These are phyloP conservation scores for Mediolabrus comicus DNA, from an alignment of 108 stramenopile genomes.

Conservation along the genomic window DNA sequence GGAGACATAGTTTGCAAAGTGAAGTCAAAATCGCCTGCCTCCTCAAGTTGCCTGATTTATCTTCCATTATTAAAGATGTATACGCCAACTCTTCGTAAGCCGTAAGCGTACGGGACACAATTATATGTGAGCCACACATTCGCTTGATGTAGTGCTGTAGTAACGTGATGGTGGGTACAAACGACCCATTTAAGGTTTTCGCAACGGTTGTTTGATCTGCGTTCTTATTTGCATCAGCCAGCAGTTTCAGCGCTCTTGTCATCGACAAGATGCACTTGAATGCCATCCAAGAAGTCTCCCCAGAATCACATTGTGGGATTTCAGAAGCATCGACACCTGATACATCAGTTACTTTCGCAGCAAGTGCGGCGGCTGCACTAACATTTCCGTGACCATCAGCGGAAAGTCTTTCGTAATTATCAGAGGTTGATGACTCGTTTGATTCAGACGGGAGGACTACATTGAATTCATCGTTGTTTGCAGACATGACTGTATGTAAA, in stretches of 20 bases:
- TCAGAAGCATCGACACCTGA: conserved; percentile 11
- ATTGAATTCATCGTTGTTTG: conserved; percentile 44
- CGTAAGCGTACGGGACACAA: conserved; percentile 55
- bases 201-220: not conserved
- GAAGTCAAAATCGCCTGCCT: conserved; percentile 72
- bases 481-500: conserved; percentile 58
- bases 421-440: conserved; percentile 5
- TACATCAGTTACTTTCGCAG: conserved; percentile 26
- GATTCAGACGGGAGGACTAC: not conserved
- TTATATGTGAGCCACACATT: conserved; percentile 63
- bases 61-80: conserved; percentile 38
- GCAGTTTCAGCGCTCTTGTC: conserved; percentile 24
- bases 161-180: conserved; percentile 71
- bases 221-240: not conserved
- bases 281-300: conserved; percentile 44
- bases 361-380: conserved; percentile 29
- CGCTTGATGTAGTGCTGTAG: conserved; percentile 85
- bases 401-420: not conserved
- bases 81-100: conserved; percentile 62
- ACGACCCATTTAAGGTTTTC: conserved; percentile 50
- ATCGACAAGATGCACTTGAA: conserved; percentile 42
- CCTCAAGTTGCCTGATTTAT: conserved; percentile 40
- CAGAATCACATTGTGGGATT: conserved; percentile 38
- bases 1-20: conserved; percentile 83
- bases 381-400: conserved; percentile 18